A percentile compares a stretch with the other conserved stretches of the same genome.
These are phyloP conservation scores for Ogataea wickerhamii DNA, from an alignment of 805 yeast genomes.

Conservation along the genomic window DNA sequence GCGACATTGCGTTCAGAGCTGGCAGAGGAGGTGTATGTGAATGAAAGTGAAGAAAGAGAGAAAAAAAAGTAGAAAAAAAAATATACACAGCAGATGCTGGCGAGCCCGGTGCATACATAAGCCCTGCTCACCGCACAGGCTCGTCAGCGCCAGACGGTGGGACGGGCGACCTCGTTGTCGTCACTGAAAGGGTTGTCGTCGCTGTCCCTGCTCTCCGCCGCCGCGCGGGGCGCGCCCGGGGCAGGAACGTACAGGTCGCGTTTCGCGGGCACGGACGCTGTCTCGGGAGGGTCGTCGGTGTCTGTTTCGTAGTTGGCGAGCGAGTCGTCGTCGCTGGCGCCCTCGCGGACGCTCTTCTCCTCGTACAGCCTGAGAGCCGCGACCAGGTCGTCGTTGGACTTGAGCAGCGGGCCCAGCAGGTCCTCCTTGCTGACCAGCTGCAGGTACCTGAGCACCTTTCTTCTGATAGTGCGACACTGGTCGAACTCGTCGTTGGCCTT, in stretches of 20 bases:
- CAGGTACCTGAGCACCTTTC: slow-evolving; percentile 74
- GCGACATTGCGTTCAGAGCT: too few relatives aligned
- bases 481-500: slow-evolving; percentile 66
- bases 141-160: slow-evolving; percentile 24
- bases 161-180: slow-evolving; percentile 27
- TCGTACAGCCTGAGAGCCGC: slow-evolving; percentile 68
- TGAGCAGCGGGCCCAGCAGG: slow-evolving; percentile 79
- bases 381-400: slow-evolving; percentile 89
- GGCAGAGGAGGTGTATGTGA: too few relatives aligned
- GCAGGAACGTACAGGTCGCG: background rate
- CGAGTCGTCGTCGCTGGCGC: slow-evolving; percentile 40
- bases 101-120: too few relatives aligned
- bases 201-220: slow-evolving; percentile 8
- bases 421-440: slow-evolving; percentile 85
- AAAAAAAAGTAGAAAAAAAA: too few relatives aligned
- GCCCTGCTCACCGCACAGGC: background rate
- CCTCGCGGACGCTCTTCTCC: slow-evolving; percentile 44
- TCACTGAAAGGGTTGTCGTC: slow-evolving; percentile 34
- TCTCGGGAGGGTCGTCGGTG: slow-evolving; percentile 12
- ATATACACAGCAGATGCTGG: too few relatives aligned
- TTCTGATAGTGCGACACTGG: slow-evolving; percentile 68
- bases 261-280: slow-evolving; percentile 20
- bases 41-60: too few relatives aligned
- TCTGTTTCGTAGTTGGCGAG: slow-evolving; percentile 37
- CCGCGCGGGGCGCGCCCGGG: slow-evolving; percentile 7